Percentiles rank a stretch among this genome's conserved stretches.
phyloP scores from a whole-genome alignment of 1,284 basidiomycete species.

The Cryptococcus sp. region DNA sequence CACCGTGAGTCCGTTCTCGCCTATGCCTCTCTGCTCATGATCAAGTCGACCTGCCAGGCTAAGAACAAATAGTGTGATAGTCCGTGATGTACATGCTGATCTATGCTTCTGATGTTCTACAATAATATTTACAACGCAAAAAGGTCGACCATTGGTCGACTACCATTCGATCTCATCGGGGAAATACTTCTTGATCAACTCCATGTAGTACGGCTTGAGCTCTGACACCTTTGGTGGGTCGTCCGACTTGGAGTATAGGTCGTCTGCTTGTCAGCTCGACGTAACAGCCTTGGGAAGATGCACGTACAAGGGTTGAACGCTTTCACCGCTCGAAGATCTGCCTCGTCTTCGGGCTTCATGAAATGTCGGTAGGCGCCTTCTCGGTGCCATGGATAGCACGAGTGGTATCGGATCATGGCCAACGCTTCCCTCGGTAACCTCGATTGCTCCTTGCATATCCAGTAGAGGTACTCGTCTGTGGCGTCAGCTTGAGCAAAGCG shows the following conservation, averaged over 20 bases:
- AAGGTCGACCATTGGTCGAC: no score
- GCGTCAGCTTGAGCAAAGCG: conserved; percentile 5
- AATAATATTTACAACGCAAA: no score
- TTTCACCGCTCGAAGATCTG: conserved; percentile 32
- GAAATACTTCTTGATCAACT: conserved; percentile 78
- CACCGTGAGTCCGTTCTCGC: no score
- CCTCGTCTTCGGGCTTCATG: conserved; percentile 56
- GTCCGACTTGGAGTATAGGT: conserved; percentile 84
- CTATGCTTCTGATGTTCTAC: no score
- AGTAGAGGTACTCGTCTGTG: conserved; percentile 56
- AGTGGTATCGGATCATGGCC: conserved; percentile 89
- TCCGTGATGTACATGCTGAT: no score
- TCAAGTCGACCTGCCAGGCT: no score
- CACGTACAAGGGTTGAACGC: conserved; percentile 51
- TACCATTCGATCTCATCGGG: conserved; percentile 71
- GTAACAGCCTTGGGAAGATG: no score
- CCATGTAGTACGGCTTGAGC: conserved; percentile 75
- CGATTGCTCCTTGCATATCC: conserved; percentile 35
- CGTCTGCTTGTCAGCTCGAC: conserved; percentile 49
- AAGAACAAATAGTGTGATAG: no score
- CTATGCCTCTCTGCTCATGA: no score
- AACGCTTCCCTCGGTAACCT: conserved; percentile 68
- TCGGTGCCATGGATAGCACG: conserved; percentile 92
- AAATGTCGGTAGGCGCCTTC: conserved; percentile 76
- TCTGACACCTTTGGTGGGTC: conserved; percentile 58